Evolutionary conservation across 768 basidiomycete genomes (phyloP).

Genomic region (Atractiella rhizophila): DNA sequence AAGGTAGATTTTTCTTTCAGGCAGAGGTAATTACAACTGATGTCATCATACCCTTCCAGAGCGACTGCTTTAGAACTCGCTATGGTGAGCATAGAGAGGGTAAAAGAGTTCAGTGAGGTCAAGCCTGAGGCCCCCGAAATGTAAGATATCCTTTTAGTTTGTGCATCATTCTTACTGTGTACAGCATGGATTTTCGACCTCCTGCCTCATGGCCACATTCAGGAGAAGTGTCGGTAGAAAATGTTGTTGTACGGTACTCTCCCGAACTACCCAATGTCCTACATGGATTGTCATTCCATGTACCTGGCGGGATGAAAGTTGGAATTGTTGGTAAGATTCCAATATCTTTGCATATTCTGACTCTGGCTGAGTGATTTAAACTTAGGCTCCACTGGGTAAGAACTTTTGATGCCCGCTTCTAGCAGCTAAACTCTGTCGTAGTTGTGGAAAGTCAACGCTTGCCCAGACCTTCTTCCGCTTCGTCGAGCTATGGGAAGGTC

Average conservation of each 20-base stretch:
- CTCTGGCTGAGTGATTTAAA: not conserved
- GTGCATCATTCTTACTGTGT: not conserved
- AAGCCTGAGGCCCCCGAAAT: conserved; percentile 7
- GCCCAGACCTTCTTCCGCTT: conserved; percentile 27
- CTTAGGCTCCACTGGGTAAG: not conserved
- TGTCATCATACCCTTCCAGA: no score
- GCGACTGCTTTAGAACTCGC: conserved; percentile 16
- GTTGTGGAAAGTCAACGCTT: conserved; percentile 26
- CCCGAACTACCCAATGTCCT: conserved; percentile 22
- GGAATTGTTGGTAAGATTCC: conserved; percentile 19
- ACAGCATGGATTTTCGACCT: conserved; percentile 13
- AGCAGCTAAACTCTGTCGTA: conserved; percentile 41
- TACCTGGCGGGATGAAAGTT: conserved; percentile 23
- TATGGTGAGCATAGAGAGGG: conserved; percentile 19
- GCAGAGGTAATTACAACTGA: no score
- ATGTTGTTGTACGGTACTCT: conserved; percentile 18
- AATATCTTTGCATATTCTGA: not conserved
- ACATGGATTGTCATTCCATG: conserved; percentile 21
- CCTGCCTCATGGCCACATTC: conserved; percentile 14
- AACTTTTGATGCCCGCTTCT: not conserved
- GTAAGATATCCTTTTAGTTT: not conserved
- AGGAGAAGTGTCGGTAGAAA: conserved; percentile 18
- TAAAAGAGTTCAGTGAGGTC: conserved; percentile 16
- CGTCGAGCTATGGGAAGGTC: conserved; percentile 22
- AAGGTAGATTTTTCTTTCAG: no score